phyloP scores from a whole-genome alignment of 495 filamentous ascomycete species.

The Amphirosellinia nigrospora region DNA sequence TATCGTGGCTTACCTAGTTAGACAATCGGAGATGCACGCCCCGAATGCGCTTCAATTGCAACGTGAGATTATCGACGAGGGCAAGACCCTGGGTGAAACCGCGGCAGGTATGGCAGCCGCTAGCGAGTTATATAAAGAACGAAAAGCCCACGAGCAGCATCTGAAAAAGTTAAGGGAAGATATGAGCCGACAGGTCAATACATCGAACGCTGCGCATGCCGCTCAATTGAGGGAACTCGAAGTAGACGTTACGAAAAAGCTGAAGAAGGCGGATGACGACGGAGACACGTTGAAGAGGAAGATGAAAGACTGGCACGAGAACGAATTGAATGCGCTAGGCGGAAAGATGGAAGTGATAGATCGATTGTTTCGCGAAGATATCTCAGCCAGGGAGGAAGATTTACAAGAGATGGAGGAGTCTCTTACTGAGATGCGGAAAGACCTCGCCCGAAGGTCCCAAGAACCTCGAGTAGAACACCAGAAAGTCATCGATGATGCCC shows the following conservation, averaged over 20 bases:
- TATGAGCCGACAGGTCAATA: neutral
- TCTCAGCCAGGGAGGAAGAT: neutral
- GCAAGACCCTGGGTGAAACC: conserved; percentile 34
- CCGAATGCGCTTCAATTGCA: conserved; percentile 37
- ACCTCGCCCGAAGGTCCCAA: neutral
- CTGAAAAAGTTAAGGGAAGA: neutral
- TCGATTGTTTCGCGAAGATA: neutral
- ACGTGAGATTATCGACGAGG: conserved; percentile 39
- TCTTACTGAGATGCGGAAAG: neutral
- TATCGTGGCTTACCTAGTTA: neutral
- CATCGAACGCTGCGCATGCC: neutral
- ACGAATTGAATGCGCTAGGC: neutral
- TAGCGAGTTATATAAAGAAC: neutral
- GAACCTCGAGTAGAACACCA: neutral
- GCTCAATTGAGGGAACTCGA: neutral
- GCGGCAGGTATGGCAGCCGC: conserved; percentile 29
- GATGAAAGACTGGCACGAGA: neutral
- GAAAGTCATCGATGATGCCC: neutral
- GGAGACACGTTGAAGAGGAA: neutral
- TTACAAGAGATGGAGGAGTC: neutral
- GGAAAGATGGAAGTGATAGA: neutral
- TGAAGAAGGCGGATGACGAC: neutral
- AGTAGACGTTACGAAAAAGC: neutral
- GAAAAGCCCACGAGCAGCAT: neutral
- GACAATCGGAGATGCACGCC: conserved; percentile 14